Base-by-base conservation (phyloP, 768 basidiomycete species). In the Astraeus odoratus region DNA sequence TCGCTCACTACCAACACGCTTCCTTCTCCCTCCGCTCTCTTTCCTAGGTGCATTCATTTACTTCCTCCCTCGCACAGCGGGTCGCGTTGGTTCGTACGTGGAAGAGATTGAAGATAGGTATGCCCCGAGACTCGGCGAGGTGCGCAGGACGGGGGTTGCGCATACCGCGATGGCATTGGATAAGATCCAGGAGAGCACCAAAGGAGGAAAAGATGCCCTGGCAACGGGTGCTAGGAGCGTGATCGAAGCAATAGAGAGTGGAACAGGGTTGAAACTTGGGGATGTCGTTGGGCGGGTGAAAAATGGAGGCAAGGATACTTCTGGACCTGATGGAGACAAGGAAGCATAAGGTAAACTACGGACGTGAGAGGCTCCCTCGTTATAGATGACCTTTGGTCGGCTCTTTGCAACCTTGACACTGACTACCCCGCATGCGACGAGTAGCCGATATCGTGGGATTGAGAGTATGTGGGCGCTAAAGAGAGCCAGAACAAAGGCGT, bases 31-130 rank as follows among this genome's bases (percentile, higher is more conserved):
- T 0, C 86, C 94, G 0, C 48, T 78, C 19, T 77, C 92, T 61
- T 66, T 92, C 52, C 43, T 84, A 46, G 59, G 77, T 48, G 81
- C 93, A 23, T 69, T 83, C 36, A 71, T 79, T 44, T 81, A 94
- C 63, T 94, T 96, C 79, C 79, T 96, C 33, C 95, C 95, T 4
- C 73, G 83, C 60, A 88, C 89, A 5, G 74, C 85, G 2, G 53
- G 64, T 44, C 93, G 93, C 58, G 64, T 94, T 52, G 70, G 75
- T 9, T 60, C 55, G 2, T 91, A 88, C 69, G 60, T 81, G 37
- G 75, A 76, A 27, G 70, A 73, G 10, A 69, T 94, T 38, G 93
- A 96, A 64, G 78, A 81, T 18, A 60, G 61, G 2, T 80, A 90
- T 60, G 67, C 80, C 55, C 93, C 93, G 1, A 62, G 67, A 0